phyloP scores from a whole-genome alignment of 257 asterid genomes.

The Mentha longifolia region DNA sequence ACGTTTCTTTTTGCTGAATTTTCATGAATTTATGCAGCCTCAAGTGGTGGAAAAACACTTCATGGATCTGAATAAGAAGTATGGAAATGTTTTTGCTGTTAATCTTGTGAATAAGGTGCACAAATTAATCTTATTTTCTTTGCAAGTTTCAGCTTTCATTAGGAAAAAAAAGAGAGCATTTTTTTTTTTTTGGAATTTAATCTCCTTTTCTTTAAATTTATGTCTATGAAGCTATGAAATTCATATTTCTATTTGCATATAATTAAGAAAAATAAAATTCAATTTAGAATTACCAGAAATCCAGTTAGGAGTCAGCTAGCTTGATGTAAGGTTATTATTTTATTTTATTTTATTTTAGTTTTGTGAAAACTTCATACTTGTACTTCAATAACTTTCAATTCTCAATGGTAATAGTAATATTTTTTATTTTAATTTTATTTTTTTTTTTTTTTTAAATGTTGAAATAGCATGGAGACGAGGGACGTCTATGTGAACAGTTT shows the following conservation, averaged over 20 bases:
- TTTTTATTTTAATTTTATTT: no score
- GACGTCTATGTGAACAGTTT: conserved; percentile 65
- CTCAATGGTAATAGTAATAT: background rate
- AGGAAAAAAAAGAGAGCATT: no score
- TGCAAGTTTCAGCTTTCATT: no score
- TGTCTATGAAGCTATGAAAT: background rate
- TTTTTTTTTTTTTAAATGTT: conserved; percentile 12
- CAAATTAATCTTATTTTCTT: no score
- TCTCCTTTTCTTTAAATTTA: no score
- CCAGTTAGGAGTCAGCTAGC: background rate
- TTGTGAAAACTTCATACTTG: background rate
- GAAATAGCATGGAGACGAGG: conserved; percentile 89
- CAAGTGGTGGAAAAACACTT: conserved; percentile 82
- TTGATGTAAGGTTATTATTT: background rate
- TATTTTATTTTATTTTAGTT: background rate
- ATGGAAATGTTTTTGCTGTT: conserved; percentile 81
- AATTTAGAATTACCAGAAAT: background rate
- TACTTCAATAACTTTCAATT: no score
- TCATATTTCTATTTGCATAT: background rate
- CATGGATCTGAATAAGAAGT: conserved; percentile 73
- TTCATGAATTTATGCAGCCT: conserved; percentile 48
- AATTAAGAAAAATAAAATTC: no score
- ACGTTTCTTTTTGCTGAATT: no score
- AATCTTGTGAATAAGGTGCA: conserved; percentile 85
- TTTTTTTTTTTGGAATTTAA: no score